Conservation (phyloP, 2,329 filamentous ascomycete species). For the Geosmithia morbida region DNA sequence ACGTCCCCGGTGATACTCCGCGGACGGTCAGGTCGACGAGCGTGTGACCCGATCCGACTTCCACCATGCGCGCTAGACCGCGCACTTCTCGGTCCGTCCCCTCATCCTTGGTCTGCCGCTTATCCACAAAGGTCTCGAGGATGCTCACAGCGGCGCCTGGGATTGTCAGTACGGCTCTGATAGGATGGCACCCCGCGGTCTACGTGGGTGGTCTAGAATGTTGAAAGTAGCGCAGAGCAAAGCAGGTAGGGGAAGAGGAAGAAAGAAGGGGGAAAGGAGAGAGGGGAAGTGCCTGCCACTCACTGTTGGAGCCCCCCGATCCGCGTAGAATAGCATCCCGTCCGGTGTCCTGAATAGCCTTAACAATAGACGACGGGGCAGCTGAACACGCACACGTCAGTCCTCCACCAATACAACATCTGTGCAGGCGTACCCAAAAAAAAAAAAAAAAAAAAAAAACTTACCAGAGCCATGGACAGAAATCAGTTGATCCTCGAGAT, state of each 20-base stretch:
- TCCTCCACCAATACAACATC: too few species aligned
- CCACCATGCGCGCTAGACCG: conserved; percentile 85
- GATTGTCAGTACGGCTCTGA: not conserved
- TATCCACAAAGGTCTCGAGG: conserved; percentile 67
- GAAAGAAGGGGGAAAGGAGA: not conserved
- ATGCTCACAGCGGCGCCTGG: conserved; percentile 82
- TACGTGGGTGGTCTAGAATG: too few species aligned
- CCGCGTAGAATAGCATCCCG: conserved; percentile 90
- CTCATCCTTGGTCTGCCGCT: conserved; percentile 26
- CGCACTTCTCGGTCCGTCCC: conserved; percentile 47
- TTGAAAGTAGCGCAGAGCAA: too few species aligned
- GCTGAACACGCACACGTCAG: conserved; percentile 26
- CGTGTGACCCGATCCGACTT: conserved; percentile 65
- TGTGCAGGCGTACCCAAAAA: not conserved
- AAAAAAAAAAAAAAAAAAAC: conserved; percentile 4
- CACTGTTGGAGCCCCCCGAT: conserved; percentile 73
- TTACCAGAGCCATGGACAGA: conserved; percentile 70
- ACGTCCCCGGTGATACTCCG: conserved; percentile 67
- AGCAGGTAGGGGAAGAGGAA: not conserved
- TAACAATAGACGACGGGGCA: conserved; percentile 77
- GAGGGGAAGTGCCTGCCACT: conserved; percentile 15
- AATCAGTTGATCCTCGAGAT: conserved; percentile 70
- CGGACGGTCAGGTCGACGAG: conserved; percentile 78
- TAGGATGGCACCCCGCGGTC: too few species aligned
- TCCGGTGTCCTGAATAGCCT: conserved; percentile 77